Evolutionary conservation across 805 yeast genomes (phyloP), one percentile per base, ranked within the genome.

Genomic region (Monosporozyma siamensis): DNA sequence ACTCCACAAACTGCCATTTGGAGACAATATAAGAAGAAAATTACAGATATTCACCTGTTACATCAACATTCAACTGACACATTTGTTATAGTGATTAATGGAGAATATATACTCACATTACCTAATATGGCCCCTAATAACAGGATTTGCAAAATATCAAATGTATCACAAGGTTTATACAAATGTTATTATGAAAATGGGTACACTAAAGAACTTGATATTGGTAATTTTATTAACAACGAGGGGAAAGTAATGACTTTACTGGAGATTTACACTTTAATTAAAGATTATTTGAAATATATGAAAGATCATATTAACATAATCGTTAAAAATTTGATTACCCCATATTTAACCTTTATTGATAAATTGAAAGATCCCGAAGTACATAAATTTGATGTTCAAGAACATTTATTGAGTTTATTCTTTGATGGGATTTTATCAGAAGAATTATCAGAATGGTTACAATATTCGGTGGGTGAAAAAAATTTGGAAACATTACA

Each of bases 381-480:
- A 3, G 54, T 42, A 30, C 52, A 36, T 20, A 41, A 38, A 20
- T 34, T 40, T 20, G 39, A 42, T 11, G 48, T 74, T 23, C 53
- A 58, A 24, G 66, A 63, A 21, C 74, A 68, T 20, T 29, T 61
- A 18, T 44, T 39, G 26, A 46, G 41, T 14, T 46, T 48, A 22
- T 44, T 45, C 58, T 64, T 49, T 53, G 75, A 83, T 0, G 82
- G 82, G 2, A 63, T 74, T 40, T 65, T 79, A 44, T 69, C 77
- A 1, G 67, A 64, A 11, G 59, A 67, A 1, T 62, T 76, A 2
- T 70, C 69, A 45, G 78, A 75, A 43, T 82, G 79, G 78, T 63
- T 83, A 53, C 69, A 74, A 18, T 79, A 80, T 49, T 75, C 78
- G 38, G 63, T 82, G 26, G 88, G 85, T 0, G 87, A 80, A 47